A percentile compares a stretch with the other conserved stretches of the same genome.
These are phyloP conservation scores for Dianthus caryophyllus DNA, from an alignment of 148 eudicot genomes.

Conservation along the genomic window DNA sequence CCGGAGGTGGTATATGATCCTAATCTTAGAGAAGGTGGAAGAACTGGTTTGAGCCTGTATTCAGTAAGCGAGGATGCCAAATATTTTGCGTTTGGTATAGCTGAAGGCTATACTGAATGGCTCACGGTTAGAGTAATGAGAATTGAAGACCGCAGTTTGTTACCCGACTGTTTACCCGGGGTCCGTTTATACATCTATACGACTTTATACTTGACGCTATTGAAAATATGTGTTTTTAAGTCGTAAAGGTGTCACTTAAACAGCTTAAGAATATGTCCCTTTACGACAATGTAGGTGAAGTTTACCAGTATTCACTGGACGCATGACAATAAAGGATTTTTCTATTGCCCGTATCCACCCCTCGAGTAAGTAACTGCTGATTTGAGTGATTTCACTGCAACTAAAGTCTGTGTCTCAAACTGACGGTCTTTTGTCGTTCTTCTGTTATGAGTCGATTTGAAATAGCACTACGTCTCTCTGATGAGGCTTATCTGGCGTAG, in stretches of 20 bases:
- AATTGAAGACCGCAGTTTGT: slow-evolving; percentile 54
- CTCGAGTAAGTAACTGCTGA: slow-evolving; percentile 52
- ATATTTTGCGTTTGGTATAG: slow-evolving; percentile 68
- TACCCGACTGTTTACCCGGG: slow-evolving; percentile 79
- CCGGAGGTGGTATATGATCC: slow-evolving; percentile 89
- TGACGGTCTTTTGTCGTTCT: background rate
- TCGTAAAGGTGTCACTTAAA: background rate
- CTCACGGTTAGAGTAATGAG: slow-evolving; percentile 73
- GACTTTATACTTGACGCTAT: background rate
- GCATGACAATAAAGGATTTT: slow-evolving; percentile 88
- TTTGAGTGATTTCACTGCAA: background rate
- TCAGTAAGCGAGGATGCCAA: slow-evolving; percentile 80
- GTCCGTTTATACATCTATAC: slow-evolving; percentile 32
- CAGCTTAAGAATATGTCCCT: background rate
- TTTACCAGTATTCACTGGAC: slow-evolving; percentile 77
- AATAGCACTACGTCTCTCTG: too few relatives aligned
- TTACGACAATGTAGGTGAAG: slow-evolving; percentile 55
- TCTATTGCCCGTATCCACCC: slow-evolving; percentile 80
- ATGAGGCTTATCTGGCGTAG: slow-evolving; percentile 32
- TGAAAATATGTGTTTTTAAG: background rate
- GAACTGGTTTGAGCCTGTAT: slow-evolving; percentile 57
- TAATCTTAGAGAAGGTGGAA: slow-evolving; percentile 83
- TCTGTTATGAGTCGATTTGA: too few relatives aligned
- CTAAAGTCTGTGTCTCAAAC: background rate
- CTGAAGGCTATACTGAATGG: slow-evolving; percentile 93